These are phyloP conservation scores for Globisporangium irregulare DNA, from an alignment of 352 stramenopile genomes.

Conservation along the genomic window DNA sequence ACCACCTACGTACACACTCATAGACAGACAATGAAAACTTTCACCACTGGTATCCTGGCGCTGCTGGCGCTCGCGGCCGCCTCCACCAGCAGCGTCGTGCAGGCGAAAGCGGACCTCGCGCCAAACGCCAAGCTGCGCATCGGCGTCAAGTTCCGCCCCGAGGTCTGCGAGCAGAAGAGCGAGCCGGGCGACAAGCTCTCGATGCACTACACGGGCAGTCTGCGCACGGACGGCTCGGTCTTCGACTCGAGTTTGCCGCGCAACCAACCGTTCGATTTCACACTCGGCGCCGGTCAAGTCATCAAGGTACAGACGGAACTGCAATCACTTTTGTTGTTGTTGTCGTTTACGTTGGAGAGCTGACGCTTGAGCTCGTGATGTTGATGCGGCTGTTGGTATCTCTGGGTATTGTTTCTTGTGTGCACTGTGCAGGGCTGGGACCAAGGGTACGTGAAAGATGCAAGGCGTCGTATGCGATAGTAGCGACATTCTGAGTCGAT, in stretches of 20 bases:
- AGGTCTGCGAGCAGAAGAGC: conserved; percentile 68
- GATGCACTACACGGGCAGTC: conserved; percentile 95
- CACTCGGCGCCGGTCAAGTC: conserved; percentile 90
- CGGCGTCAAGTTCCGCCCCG: conserved; percentile 75
- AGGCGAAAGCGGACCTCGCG: conserved; percentile 73
- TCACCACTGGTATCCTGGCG: conserved; percentile 17
- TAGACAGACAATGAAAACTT: conserved; percentile 44
- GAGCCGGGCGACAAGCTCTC: conserved; percentile 87
- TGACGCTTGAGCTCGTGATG: conserved; percentile 4
- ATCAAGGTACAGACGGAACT: conserved; percentile 80
- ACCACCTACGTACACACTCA: not conserved
- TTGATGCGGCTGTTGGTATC: conserved; percentile 8
- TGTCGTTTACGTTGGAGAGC: not conserved
- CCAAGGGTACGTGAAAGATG: conserved; percentile 43
- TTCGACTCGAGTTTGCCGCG: conserved; percentile 97
- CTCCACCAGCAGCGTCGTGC: conserved; percentile 15
- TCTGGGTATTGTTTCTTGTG: conserved; percentile 5
- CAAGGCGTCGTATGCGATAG: not conserved
- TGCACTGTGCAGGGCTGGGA: conserved; percentile 54
- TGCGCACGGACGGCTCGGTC: conserved; percentile 95
- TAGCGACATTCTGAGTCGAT: not conserved
- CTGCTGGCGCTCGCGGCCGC: conserved; percentile 34
- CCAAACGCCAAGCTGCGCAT: conserved; percentile 66
- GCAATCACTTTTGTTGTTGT: not conserved
- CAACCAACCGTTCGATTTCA: conserved; percentile 93